Evolutionary conservation across 225 moss, liverwort and hornwort genomes (phyloP).

Genomic region (Ulota crispa): DNA sequence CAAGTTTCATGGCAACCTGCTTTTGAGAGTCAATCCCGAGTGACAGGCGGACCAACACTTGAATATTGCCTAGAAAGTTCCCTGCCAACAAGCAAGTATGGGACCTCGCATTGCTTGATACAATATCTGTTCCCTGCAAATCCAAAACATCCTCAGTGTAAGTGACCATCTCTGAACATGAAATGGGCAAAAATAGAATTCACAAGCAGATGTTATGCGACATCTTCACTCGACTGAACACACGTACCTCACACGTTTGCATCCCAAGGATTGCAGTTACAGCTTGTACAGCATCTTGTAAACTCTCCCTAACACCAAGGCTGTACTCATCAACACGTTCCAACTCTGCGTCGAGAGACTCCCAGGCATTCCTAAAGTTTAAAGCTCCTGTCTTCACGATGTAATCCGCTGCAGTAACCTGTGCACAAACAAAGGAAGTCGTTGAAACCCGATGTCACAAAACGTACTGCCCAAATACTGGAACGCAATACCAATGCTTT

Average conservation of each 20-base stretch:
- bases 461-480: not conserved
- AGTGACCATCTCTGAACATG: constrained; percentile 4
- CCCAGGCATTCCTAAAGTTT: constrained; percentile 90
- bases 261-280: constrained; percentile 75
- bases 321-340: constrained; percentile 87
- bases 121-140: constrained; percentile 74
- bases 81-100: constrained; percentile 81
- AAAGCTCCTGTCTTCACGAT: constrained; percentile 68
- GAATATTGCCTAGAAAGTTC: constrained; percentile 68
- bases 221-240: not conserved
- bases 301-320: constrained; percentile 76
- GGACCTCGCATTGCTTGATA: constrained; percentile 79
- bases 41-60: constrained; percentile 78
- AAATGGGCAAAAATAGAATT: not conserved
- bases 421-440: constrained; percentile 11
- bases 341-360: constrained; percentile 61
- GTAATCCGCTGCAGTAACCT: constrained; percentile 79
- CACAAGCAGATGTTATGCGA: not conserved
- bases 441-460: constrained; percentile 6
- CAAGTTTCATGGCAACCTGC: constrained; percentile 92
- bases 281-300: constrained; percentile 85
- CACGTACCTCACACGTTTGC: constrained; percentile 83
- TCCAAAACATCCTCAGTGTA: not conserved
- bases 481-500: not conserved
- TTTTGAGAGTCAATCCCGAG: constrained; percentile 85